Evolutionary conservation across 2,329 filamentous ascomycete genomes (phyloP).

Genomic region (Monilinia fructigena): DNA sequence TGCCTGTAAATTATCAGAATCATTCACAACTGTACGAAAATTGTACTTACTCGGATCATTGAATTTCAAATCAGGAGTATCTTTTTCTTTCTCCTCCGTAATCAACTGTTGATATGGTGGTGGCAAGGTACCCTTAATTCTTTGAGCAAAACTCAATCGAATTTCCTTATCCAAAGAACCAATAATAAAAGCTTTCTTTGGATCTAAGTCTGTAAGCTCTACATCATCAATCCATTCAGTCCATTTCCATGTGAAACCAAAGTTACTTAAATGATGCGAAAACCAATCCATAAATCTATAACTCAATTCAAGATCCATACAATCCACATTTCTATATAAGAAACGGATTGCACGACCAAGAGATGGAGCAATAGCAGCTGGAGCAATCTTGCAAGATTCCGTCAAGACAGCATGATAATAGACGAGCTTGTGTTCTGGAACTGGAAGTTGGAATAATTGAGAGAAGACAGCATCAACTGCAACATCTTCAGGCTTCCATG

Average conservation of each 20-base stretch:
- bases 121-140: conserved; percentile 90
- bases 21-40: background rate
- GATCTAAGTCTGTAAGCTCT: conserved; percentile 70
- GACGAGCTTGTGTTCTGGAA: conserved; percentile 86
- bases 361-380: conserved; percentile 92
- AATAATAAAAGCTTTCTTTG: conserved; percentile 89
- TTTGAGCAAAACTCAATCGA: conserved; percentile 89
- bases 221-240: conserved; percentile 93
- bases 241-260: conserved; percentile 99
- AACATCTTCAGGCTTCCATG: conserved; percentile 97
- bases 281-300: conserved; percentile 97
- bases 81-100: conserved; percentile 83
- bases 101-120: conserved; percentile 80
- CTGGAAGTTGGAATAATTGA: conserved; percentile 84
- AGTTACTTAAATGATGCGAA: conserved; percentile 95
- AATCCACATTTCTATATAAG: conserved; percentile 77
- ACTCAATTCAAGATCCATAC: conserved; percentile 81
- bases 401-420: conserved; percentile 96
- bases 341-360: conserved; percentile 90
- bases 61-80: conserved; percentile 95
- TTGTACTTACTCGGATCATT: conserved; percentile 63
- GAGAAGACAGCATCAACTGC: conserved; percentile 97
- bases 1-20: conserved; percentile 50
- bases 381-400: conserved; percentile 92
- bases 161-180: conserved; percentile 96